Base-by-base conservation (phyloP, 2,329 filamentous ascomycete species). In the Exophiala lecanii-corni region DNA sequence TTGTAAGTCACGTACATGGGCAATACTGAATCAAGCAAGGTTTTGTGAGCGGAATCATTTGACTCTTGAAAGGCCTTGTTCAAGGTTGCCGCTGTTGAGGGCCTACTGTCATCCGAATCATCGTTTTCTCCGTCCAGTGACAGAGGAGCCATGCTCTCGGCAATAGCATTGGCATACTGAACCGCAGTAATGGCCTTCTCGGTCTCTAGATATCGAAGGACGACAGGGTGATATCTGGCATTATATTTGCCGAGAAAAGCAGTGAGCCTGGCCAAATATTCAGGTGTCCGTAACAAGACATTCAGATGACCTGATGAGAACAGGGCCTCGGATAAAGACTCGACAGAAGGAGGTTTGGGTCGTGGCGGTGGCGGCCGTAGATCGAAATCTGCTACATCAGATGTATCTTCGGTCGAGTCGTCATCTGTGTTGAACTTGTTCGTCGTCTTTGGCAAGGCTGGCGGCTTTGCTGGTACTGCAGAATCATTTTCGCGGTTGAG, bases 151-250 rank as follows among this genome's bases (percentile, higher is more conserved):
- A 69, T 44, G 10, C 55, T 57, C 18, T 63, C 58, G 5, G 66
- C 66, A 35, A 71, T 46, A 1, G 67, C 61, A 50, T 70, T 70
- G 18, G 68, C 68, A 51, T 69, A 71, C 37, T 69, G 63, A 7
- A 71, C 51, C 1, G 68, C 68, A 5, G 61, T 59, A 30, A 64
- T 59, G 1, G 65, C 68, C 49, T 71, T 71, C 41, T 63, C 62
- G 9, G 59, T 58, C 35, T 67, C 62, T 2, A 65, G 49, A 53
- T 69, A 69, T 13, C 60, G 58, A 4, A 62, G 54, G 17, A 71
- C 57, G 1, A 58, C 48, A 1, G 61, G 57, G 9, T 59, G 52
- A 16, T 61, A 54, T 16, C 62, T 52, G 5, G 66, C 62, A 33
- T 59, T 59, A 46, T 69, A 69, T 36, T 59, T 58, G 9, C 62